A percentile compares a stretch with the other conserved stretches of the same genome.
phyloP scores from a whole-genome alignment of 208 protist genomes.

The Trypanosoma lewisi region DNA sequence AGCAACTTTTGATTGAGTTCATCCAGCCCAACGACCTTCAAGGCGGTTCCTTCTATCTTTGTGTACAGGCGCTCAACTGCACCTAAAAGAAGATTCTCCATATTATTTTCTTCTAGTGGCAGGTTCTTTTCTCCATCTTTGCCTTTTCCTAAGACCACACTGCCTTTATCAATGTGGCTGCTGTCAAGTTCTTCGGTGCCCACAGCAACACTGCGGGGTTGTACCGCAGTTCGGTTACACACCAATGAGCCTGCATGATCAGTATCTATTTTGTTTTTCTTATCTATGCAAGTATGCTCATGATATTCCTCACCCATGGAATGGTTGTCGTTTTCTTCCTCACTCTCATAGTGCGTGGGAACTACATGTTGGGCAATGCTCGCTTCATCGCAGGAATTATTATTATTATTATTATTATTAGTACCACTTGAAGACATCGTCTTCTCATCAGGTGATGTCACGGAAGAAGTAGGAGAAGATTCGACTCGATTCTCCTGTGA shows the following conservation, averaged over 20 bases:
- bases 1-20: conserved; percentile 54
- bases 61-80: conserved; percentile 38
- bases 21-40: conserved; percentile 55
- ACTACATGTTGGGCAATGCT: not conserved
- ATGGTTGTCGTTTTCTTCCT: not conserved
- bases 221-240: not conserved
- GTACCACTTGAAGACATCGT: not conserved
- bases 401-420: no score
- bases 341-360: not conserved
- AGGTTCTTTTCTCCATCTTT: not conserved
- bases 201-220: not conserved
- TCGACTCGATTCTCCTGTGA: not conserved
- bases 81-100: conserved; percentile 11
- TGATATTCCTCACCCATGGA: not conserved
- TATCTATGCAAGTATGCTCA: no score
- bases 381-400: no score
- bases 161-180: not conserved
- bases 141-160: not conserved
- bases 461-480: not conserved
- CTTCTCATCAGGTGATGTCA: not conserved
- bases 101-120: conserved; percentile 21
- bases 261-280: no score
- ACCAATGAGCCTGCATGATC: no score
- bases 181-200: not conserved
- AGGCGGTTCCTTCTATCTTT: conserved; percentile 42